Evolutionary conservation across 495 filamentous ascomycete species (phyloP).

Genomic region (Geoglossum glabrum): DNA sequence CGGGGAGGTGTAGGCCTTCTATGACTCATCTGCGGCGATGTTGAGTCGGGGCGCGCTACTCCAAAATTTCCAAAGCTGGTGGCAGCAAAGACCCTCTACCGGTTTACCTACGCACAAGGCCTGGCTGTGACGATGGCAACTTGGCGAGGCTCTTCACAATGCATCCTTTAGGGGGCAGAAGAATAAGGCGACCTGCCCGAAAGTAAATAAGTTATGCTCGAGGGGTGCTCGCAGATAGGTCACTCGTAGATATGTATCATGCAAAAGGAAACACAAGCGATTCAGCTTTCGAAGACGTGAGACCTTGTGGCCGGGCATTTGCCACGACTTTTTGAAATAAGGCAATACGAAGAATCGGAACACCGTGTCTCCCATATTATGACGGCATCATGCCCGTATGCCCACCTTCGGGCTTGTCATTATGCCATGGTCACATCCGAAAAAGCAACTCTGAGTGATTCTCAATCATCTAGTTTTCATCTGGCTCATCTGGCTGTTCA

Average conservation of each 20-base stretch:
- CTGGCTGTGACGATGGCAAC: background rate
- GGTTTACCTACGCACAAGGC: background rate
- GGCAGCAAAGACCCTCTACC: background rate
- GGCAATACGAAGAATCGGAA: background rate
- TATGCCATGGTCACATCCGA: background rate
- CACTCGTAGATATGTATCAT: background rate
- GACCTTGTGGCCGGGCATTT: background rate
- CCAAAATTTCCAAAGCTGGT: background rate
- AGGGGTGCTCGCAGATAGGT: background rate
- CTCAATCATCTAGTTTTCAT: conserved; percentile 24
- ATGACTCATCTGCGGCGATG: too few relatives aligned
- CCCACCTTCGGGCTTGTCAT: background rate
- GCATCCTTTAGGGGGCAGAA: background rate
- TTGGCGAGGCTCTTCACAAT: background rate
- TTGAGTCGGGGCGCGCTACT: too few relatives aligned
- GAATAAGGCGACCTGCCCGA: background rate
- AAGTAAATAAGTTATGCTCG: background rate
- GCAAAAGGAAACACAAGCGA: background rate
- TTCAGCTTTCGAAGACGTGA: background rate
- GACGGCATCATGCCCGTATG: background rate
- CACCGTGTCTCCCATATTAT: background rate
- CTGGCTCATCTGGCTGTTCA: conserved; percentile 82
- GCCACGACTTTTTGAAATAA: background rate
- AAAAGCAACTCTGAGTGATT: background rate
- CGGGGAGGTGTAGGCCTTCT: too few relatives aligned